Conservation (phyloP, 163 green algal genomes). For the Chlamydomonas reinhardtii region DNA sequence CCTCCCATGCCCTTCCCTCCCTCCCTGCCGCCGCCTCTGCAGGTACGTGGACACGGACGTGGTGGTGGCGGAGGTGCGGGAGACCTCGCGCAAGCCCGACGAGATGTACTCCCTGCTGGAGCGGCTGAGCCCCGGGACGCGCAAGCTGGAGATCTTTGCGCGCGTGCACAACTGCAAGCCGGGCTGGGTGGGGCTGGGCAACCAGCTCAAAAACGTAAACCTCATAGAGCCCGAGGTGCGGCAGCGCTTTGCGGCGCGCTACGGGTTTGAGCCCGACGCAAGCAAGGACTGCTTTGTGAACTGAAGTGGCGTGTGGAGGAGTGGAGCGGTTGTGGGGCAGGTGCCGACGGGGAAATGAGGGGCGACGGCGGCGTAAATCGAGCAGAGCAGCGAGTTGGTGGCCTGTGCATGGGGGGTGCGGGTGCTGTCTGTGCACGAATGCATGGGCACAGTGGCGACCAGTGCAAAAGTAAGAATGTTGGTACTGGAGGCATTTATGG, state of each 20-base stretch:
- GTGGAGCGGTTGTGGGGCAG: no score
- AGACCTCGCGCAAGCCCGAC: slow-evolving; percentile 91
- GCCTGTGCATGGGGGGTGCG: no score
- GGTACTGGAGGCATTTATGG: no score
- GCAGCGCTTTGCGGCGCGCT: slow-evolving; percentile 62
- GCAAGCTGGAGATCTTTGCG: slow-evolving; percentile 67
- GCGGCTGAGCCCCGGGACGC: slow-evolving; percentile 79
- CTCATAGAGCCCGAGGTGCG: slow-evolving; percentile 72
- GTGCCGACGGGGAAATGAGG: no score
- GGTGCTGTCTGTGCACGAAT: no score
- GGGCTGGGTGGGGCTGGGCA: slow-evolving; percentile 86
- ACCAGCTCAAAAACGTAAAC: slow-evolving; percentile 77
- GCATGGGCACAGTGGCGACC: no score
- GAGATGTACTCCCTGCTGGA: slow-evolving; percentile 92
- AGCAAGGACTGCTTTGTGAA: background rate
- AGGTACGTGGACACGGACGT: slow-evolving; percentile 89
- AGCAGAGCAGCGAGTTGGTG: no score
- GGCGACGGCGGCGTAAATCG: no score
- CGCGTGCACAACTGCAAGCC: slow-evolving; percentile 81
- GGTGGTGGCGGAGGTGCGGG: slow-evolving; percentile 83
- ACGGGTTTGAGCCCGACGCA: slow-evolving; percentile 55
- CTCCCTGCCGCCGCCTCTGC: background rate
- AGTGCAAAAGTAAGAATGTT: no score
- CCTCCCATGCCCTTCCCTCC: no score
- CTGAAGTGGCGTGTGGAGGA: background rate